A percentile compares a stretch with the other conserved stretches of the same genome.
phyloP scores from a whole-genome alignment of 208 protist genomes.

The Ichthyophonus hoferi region DNA sequence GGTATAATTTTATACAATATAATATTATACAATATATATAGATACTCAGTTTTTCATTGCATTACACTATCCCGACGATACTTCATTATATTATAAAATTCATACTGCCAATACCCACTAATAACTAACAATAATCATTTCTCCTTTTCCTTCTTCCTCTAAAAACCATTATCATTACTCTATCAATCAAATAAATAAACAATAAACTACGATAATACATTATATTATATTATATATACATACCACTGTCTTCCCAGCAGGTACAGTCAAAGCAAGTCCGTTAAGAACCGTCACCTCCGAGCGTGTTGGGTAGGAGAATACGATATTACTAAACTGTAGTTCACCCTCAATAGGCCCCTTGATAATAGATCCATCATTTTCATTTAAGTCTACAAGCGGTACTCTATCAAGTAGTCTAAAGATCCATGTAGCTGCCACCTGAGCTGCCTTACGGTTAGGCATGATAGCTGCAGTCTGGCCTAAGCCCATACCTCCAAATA shows the following conservation, averaged over 20 bases:
- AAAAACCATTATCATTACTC: too few relatives aligned
- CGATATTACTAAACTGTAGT: background rate
- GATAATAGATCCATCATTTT: background rate
- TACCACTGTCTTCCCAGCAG: background rate
- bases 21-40: too few relatives aligned
- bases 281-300: background rate
- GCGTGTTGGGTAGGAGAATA: background rate
- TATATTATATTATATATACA: too few relatives aligned
- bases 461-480: conserved; percentile 11
- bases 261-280: background rate
- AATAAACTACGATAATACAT: too few relatives aligned
- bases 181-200: too few relatives aligned
- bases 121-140: too few relatives aligned
- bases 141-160: too few relatives aligned
- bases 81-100: too few relatives aligned
- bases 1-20: too few relatives aligned
- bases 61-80: too few relatives aligned
- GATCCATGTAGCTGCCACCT: conserved; percentile 14
- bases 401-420: conserved; percentile 6
- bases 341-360: background rate
- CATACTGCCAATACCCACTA: too few relatives aligned
- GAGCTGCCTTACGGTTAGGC: conserved; percentile 9
- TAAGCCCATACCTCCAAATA: conserved; percentile 33
- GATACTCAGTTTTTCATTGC: too few relatives aligned
- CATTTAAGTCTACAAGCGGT: background rate